A percentile compares a stretch with the other conserved stretches of the same genome.
These are phyloP conservation scores for Gastrolobium villosum DNA, from an alignment of 306 rosid species.

Conservation along the genomic window DNA sequence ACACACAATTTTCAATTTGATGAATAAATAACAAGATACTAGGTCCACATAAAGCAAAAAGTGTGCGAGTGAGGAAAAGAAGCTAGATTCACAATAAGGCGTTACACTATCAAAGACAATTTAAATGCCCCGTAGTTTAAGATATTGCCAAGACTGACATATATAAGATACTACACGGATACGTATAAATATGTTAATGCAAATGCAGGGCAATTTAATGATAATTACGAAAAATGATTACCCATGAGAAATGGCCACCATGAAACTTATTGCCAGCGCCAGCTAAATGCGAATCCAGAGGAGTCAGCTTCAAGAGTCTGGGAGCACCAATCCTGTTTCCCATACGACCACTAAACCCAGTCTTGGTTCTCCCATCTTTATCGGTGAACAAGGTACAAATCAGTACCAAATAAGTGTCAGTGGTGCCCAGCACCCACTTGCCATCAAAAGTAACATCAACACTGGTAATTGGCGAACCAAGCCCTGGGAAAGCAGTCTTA, in stretches of 20 bases:
- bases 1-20: conserved; percentile 19
- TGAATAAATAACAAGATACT: conserved; percentile 1
- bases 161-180: conserved; percentile 22
- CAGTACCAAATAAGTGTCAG: conserved; percentile 82
- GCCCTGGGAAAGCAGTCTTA: conserved; percentile 93
- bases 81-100: conserved; percentile 8
- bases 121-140: conserved; percentile 23
- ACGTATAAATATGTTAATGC: neutral
- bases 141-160: conserved; percentile 17
- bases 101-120: conserved; percentile 30
- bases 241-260: conserved; percentile 98
- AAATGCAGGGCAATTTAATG: conserved; percentile 27
- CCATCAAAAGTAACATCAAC: conserved; percentile 96
- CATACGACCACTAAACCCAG: conserved; percentile 86
- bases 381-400: conserved; percentile 87
- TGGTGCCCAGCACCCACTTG: conserved; percentile 89
- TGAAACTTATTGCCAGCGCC: conserved; percentile 80
- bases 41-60: neutral
- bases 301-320: conserved; percentile 86
- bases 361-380: conserved; percentile 92
- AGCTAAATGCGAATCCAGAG: conserved; percentile 93
- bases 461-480: conserved; percentile 79
- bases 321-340: conserved; percentile 93
- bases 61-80: too few relatives aligned
- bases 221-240: conserved; percentile 49